Percentiles rank a stretch among this genome's conserved stretches.
Evolutionary conservation across 805 yeast genomes (phyloP).

Genomic region (Kodamaea neixiangensis): DNA sequence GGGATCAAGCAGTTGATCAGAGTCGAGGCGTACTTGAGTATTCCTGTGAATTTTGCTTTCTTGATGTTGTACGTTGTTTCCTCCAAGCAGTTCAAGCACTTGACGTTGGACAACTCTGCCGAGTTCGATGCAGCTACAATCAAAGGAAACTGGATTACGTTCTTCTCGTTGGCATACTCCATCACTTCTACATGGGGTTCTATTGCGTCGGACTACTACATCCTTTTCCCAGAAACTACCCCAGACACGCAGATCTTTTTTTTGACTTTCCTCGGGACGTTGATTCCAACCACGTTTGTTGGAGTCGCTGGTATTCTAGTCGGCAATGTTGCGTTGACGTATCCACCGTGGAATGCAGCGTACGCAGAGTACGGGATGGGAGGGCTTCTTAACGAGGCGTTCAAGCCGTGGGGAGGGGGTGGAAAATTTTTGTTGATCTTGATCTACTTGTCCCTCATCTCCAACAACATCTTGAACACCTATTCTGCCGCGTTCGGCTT

Average conservation of each 20-base stretch:
- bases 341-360: constrained; percentile 34
- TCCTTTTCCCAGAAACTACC: constrained; percentile 74
- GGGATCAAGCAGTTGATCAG: constrained; percentile 73
- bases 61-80: constrained; percentile 65
- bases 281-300: constrained; percentile 43
- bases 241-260: constrained; percentile 54
- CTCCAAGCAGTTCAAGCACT: constrained; percentile 46
- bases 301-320: constrained; percentile 32
- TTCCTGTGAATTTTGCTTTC: constrained; percentile 70
- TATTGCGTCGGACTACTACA: constrained; percentile 80
- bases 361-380: constrained; percentile 33
- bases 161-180: constrained; percentile 72
- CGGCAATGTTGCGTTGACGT: constrained; percentile 33
- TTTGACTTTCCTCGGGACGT: constrained; percentile 66
- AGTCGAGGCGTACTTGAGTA: constrained; percentile 66
- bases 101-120: constrained; percentile 33
- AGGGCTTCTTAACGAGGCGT: constrained; percentile 32
- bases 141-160: constrained; percentile 70
- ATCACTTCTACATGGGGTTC: constrained; percentile 90
- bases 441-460: constrained; percentile 33
- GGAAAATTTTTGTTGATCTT: constrained; percentile 36
- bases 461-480: constrained; percentile 39
- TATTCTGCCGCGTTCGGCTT: constrained; percentile 38
- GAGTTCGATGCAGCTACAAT: constrained; percentile 43
- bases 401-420: constrained; percentile 38